phyloP scores from a whole-genome alignment of 1,284 basidiomycete species.

The Ustilago lituana region DNA sequence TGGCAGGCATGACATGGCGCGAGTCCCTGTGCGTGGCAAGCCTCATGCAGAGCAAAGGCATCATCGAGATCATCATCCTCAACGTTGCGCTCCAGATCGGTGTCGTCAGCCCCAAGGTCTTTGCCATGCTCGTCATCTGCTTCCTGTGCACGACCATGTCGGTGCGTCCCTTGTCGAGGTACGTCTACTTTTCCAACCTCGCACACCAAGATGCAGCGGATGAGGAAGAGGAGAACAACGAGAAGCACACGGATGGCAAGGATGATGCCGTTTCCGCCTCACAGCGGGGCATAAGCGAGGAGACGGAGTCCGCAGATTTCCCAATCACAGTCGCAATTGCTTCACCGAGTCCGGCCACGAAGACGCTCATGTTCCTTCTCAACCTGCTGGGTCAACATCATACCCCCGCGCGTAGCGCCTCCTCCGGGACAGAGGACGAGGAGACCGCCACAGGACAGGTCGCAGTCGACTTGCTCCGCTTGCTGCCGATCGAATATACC shows the following conservation, averaged over 20 bases:
- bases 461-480: slow-evolving; percentile 44
- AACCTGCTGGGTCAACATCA: slow-evolving; percentile 25
- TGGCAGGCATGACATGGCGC: slow-evolving; percentile 47
- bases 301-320: slow-evolving; percentile 19
- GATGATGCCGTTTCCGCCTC: not conserved
- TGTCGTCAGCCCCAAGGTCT: slow-evolving; percentile 41
- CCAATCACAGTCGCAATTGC: slow-evolving; percentile 48
- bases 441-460: slow-evolving; percentile 15
- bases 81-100: slow-evolving; percentile 42
- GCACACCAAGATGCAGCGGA: slow-evolving; percentile 7
- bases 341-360: slow-evolving; percentile 41
- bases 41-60: slow-evolving; percentile 53
- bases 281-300: not conserved
- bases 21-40: slow-evolving; percentile 47
- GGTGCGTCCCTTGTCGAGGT: slow-evolving; percentile 41
- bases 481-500: slow-evolving; percentile 43
- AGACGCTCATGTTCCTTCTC: slow-evolving; percentile 49
- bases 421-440: not conserved
- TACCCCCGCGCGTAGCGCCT: not conserved
- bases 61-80: slow-evolving; percentile 58
- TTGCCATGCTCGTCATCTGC: slow-evolving; percentile 52
- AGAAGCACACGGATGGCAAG: slow-evolving; percentile 3
- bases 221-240: not conserved
- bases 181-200: slow-evolving; percentile 37
- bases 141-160: slow-evolving; percentile 50